Percentiles rank a stretch among this genome's conserved stretches.
Conservation (phyloP, 1,284 basidiomycete species). For the Vanrija pseudolonga region DNA sequence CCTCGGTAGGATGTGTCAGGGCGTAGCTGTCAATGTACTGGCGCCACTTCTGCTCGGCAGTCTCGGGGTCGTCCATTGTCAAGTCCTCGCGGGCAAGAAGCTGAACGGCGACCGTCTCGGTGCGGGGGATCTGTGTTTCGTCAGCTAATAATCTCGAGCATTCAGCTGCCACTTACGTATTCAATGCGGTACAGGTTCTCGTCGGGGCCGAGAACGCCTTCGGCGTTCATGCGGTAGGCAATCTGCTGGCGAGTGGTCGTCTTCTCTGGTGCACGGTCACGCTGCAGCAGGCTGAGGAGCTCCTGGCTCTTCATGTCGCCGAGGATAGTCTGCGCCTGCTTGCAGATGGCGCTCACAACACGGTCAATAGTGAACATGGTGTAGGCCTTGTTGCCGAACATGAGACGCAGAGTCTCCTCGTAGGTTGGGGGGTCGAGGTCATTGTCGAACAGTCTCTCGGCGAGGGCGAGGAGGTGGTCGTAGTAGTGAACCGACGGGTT, state of each 20-base stretch:
- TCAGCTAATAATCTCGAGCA: slow-evolving; percentile 1
- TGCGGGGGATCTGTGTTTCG: slow-evolving; percentile 59
- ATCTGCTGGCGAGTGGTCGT: slow-evolving; percentile 77
- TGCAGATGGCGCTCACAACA: slow-evolving; percentile 79
- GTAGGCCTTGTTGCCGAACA: slow-evolving; percentile 94
- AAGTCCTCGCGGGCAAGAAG: slow-evolving; percentile 85
- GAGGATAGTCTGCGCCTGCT: slow-evolving; percentile 76
- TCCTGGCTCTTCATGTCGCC: slow-evolving; percentile 80
- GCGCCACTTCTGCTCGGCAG: slow-evolving; percentile 77
- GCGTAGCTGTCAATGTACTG: slow-evolving; percentile 86
- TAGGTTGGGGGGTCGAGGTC: slow-evolving; percentile 86
- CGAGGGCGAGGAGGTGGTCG: slow-evolving; percentile 82
- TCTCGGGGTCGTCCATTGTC: slow-evolving; percentile 78
- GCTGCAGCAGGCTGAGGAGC: slow-evolving; percentile 71
- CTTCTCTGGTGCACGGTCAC: slow-evolving; percentile 61
- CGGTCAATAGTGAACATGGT: slow-evolving; percentile 93
- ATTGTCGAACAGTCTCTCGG: slow-evolving; percentile 87
- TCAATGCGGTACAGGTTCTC: slow-evolving; percentile 90
- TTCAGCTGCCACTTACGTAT: slow-evolving; percentile 61
- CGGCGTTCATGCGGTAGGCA: slow-evolving; percentile 75
- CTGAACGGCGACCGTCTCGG: slow-evolving; percentile 73
- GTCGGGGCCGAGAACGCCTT: slow-evolving; percentile 76
- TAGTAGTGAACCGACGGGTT: slow-evolving; percentile 68
- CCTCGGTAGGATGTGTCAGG: slow-evolving; percentile 55
- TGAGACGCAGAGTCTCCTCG: slow-evolving; percentile 93